Evolutionary conservation across 2,329 filamentous ascomycete species (phyloP).

Genomic region (Penicillium sp.): DNA sequence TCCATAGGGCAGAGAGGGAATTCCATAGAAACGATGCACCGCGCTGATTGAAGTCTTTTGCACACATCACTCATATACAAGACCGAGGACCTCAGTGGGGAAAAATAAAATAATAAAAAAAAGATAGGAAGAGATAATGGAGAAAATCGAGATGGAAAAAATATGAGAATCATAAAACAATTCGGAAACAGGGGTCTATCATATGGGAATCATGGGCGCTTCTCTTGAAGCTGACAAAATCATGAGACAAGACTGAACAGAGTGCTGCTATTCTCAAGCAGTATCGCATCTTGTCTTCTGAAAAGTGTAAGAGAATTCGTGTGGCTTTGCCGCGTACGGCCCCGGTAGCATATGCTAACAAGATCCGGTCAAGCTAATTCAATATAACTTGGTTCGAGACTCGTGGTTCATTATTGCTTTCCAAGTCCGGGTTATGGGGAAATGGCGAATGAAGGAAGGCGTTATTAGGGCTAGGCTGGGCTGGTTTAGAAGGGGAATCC

Average conservation of each 20-base stretch:
- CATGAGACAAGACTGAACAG: slow-evolving; percentile 1
- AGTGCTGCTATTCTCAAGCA: slow-evolving; percentile 1
- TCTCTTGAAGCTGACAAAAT: slow-evolving; percentile 11
- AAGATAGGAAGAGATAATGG: neutral
- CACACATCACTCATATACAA: slow-evolving; percentile 19
- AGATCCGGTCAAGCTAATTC: neutral
- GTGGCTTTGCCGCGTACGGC: neutral
- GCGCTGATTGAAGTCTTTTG: slow-evolving; percentile 19
- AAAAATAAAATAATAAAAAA: neutral
- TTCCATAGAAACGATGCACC: slow-evolving; percentile 12
- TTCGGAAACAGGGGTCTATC: slow-evolving; percentile 18
- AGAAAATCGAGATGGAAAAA: neutral
- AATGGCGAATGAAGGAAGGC: neutral
- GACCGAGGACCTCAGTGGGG: neutral
- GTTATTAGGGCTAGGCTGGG: neutral
- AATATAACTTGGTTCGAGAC: neutral
- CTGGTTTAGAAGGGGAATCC: slow-evolving; percentile 62
- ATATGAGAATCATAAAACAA: neutral
- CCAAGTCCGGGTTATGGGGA: neutral
- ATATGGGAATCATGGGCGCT: slow-evolving; percentile 25
- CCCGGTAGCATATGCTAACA: neutral
- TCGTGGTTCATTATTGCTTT: neutral
- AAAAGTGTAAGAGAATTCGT: slow-evolving; percentile 7
- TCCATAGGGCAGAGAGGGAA: neutral
- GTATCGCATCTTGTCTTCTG: neutral